Evolutionary conservation across 2,329 filamentous ascomycete species (phyloP).

Genomic region (Talaromyces sp.): DNA sequence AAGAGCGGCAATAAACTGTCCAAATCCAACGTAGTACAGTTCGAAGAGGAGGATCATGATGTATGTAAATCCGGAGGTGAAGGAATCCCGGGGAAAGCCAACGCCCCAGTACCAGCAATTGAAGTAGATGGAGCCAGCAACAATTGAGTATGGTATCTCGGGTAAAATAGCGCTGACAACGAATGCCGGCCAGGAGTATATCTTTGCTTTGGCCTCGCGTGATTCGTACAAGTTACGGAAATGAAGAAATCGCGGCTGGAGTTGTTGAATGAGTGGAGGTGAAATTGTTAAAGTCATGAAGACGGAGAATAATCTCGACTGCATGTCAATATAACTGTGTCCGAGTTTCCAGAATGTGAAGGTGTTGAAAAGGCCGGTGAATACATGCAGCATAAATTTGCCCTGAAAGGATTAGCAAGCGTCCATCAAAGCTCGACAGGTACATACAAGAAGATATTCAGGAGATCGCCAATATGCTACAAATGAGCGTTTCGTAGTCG

Average conservation of each 20-base stretch:
- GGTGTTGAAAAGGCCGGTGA: constrained; percentile 64
- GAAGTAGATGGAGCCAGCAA: constrained; percentile 64
- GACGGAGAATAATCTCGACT: constrained; percentile 68
- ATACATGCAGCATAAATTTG: constrained; percentile 60
- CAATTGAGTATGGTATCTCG: constrained; percentile 66
- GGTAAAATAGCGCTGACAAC: constrained; percentile 62
- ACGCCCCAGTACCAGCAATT: constrained; percentile 59
- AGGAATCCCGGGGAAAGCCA: constrained; percentile 54
- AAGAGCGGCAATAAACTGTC: constrained; percentile 64
- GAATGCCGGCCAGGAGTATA: constrained; percentile 73
- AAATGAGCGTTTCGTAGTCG: constrained; percentile 58
- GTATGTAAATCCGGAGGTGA: constrained; percentile 60
- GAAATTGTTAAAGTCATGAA: constrained; percentile 75
- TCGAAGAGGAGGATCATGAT: constrained; percentile 64
- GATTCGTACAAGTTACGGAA: constrained; percentile 65
- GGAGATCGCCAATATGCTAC: constrained; percentile 63
- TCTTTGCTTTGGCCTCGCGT: constrained; percentile 72
- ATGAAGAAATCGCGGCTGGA: constrained; percentile 68
- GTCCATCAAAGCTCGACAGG: not conserved
- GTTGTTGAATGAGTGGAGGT: constrained; percentile 70
- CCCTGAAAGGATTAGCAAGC: constrained; percentile 40
- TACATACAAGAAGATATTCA: constrained; percentile 50
- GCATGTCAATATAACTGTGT: constrained; percentile 58
- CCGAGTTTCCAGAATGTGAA: constrained; percentile 67
- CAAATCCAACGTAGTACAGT: constrained; percentile 61